Evolutionary conservation across 2,329 filamentous ascomycete genomes (phyloP).

Genomic region (Nigrograna mackinnonii): DNA sequence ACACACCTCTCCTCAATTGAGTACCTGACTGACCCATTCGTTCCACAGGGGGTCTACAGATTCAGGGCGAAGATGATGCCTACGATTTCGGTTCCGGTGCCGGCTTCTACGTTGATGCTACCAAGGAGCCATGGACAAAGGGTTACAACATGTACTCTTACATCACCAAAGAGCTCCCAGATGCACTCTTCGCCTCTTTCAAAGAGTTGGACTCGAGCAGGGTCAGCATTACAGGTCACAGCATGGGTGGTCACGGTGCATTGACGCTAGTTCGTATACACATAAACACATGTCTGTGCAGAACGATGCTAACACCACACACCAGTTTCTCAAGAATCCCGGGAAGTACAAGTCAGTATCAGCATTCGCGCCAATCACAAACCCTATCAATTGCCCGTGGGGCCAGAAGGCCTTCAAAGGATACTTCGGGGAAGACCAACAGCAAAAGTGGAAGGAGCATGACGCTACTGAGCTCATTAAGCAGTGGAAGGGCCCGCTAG

Average conservation of each 20-base stretch:
- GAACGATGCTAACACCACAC: no score
- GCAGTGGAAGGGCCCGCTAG: slow-evolving; percentile 71
- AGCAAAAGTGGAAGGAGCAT: slow-evolving; percentile 80
- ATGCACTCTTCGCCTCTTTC: slow-evolving; percentile 73
- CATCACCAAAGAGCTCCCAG: slow-evolving; percentile 84
- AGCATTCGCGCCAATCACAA: slow-evolving; percentile 88
- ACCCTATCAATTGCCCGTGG: slow-evolving; percentile 87
- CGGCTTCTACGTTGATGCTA: slow-evolving; percentile 93
- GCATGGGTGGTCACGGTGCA: slow-evolving; percentile 96
- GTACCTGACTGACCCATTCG: slow-evolving; percentile 15
- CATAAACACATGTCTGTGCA: no score
- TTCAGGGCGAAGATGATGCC: slow-evolving; percentile 81
- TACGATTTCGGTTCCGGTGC: slow-evolving; percentile 94
- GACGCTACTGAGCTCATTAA: slow-evolving; percentile 90
- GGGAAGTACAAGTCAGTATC: slow-evolving; percentile 86
- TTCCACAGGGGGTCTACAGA: slow-evolving; percentile 73
- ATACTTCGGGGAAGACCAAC: slow-evolving; percentile 78
- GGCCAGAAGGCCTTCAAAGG: slow-evolving; percentile 93
- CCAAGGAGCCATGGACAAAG: slow-evolving; percentile 69
- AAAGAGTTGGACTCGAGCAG: slow-evolving; percentile 68
- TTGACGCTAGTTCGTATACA: slow-evolving; percentile 70
- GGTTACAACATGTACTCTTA: slow-evolving; percentile 97
- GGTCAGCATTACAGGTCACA: slow-evolving; percentile 89
- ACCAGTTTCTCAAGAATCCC: slow-evolving; percentile 82
- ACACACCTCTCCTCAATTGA: neutral